Base-by-base conservation (phyloP, 139 green algal species). In the Tetraselmis chui region DNA sequence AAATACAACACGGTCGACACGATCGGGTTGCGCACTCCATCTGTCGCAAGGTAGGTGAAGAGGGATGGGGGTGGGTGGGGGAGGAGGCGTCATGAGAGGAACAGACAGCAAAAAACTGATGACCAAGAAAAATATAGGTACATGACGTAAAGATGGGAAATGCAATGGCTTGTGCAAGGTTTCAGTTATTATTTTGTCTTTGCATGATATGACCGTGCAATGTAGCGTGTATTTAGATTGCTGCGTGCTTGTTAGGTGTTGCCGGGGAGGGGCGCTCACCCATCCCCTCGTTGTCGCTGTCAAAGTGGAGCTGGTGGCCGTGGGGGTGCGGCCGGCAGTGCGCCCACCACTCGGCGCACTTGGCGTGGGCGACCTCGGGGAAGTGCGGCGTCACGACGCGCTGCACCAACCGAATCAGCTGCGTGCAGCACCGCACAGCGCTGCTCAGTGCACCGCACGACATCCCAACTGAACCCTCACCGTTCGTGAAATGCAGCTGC, bases 271-370 rank as follows among this genome's bases (percentile, higher is more conserved):
- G 30, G 30, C 11, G 45, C 77, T 27, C 77, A n/a, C 85, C 85
- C 31, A 75, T 75, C 1, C 87, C 87, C 67, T 90, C 87, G 59
- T 89, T 83, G 77, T 92, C 89, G 27, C 67, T 85, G 77, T 92
- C 89, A 84, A 90, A 92, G 32, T 92, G 89, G 67, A 92, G 81
- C 85, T 93, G 90, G 83, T 93, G 90, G 26, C 90, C 88, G 5
- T 59, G 78, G 30, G 30, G 75, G 80, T 92, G 88, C 0, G 83
- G 83, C 22, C 90, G 82, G 83, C 86, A 89, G 84, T 93, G 90
- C 26, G 84, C 88, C 90, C 89, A 93, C 85, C 88, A 90, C 86
- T 92, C 89, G 1, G 80, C 89, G 30, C 76, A 85, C 29, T 29
- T 32, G 1, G 88, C 86, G 23, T 87, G 76, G 5, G 31, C 75